Evolutionary conservation across 352 stramenopile species (phyloP).

Genomic region (Pythium rhizo-oryzae): DNA sequence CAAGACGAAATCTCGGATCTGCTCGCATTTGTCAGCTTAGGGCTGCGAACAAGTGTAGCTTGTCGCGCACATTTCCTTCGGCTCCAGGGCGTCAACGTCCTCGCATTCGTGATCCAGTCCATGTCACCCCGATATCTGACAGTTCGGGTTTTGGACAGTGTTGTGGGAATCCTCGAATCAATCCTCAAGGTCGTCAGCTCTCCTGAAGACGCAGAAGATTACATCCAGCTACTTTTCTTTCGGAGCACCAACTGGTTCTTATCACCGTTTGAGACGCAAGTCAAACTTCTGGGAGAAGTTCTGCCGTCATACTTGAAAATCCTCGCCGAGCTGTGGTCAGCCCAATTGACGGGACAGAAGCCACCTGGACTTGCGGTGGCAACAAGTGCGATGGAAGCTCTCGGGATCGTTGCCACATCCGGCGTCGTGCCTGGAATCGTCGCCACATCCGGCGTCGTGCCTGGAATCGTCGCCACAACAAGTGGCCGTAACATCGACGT

Average conservation of each 20-base stretch:
- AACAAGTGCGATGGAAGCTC: conserved; percentile 28
- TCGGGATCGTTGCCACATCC: conserved; percentile 18
- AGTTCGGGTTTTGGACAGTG: conserved; percentile 51
- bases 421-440: not conserved
- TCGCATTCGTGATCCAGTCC: conserved; percentile 75
- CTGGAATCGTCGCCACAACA: not conserved
- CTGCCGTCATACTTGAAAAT: conserved; percentile 62
- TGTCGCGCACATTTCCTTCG: conserved; percentile 79
- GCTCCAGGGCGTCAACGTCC: conserved; percentile 67
- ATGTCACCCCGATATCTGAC: conserved; percentile 80
- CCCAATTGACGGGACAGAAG: conserved; percentile 15
- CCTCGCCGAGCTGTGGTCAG: conserved; percentile 40
- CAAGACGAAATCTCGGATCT: conserved; percentile 70
- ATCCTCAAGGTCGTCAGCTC: conserved; percentile 44
- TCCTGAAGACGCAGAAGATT: conserved; percentile 39
- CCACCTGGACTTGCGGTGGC: conserved; percentile 15
- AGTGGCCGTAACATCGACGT: conserved; percentile 47
- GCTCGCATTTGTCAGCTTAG: conserved; percentile 58
- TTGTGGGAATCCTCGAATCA: conserved; percentile 65
- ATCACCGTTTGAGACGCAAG: conserved; percentile 74
- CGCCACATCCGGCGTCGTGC: not conserved
- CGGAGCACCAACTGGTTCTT: conserved; percentile 84
- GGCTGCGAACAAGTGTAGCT: conserved; percentile 54
- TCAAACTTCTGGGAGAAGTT: conserved; percentile 60
- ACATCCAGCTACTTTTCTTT: conserved; percentile 71